Evolutionary conservation across 1,284 basidiomycete species (phyloP), one percentile per base, ranked within the genome.

Genomic region (Ustilago esculenta): DNA sequence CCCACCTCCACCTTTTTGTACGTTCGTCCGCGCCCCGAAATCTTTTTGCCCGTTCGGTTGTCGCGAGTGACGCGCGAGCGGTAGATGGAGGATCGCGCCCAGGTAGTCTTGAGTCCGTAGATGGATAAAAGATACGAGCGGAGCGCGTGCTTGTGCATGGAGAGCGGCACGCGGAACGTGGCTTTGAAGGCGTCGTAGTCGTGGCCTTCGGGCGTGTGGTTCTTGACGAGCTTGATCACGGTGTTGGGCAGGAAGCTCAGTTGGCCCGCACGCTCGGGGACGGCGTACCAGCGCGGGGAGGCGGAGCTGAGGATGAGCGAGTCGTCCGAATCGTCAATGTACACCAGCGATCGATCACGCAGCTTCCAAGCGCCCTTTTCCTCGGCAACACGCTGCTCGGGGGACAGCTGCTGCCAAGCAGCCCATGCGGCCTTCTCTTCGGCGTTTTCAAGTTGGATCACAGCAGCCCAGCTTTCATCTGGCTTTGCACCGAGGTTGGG

Each of bases 131-230:
- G 87, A 82, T 96, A 95, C 3, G 90, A 90, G 41, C 92, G 89
- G 29, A 97, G 85, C 83, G 94, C 92, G 65, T 90, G 92, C 84
- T 97, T 97, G 54, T 92, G 95, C 84, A 95, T 86, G 48, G 88
- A 88, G 57, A 88, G 89, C 1, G 85, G 85, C 36, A 96, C 87
- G 55, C 92, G 90, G 86, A 97, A 96, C 1, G 94, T 97, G 7
- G 94, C 94, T 82, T 93, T 90, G 84, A 90, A 94, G 1, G 93
- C 91, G 73, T 97, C 95, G 85, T 97, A 97, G 5, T 91, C 85
- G 75, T 91, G 84, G 0, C 90, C 91, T 1, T 84, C 83, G 0
- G 87, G 88, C 0, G 92, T 94, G 76, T 89, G 84, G 83, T 97
- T 97, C 34, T 91, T 88, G 40, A 95, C 88, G 51, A 97, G 86